Conservation (phyloP, 2,329 filamentous ascomycete species). For the Sporothrix inflata region DNA sequence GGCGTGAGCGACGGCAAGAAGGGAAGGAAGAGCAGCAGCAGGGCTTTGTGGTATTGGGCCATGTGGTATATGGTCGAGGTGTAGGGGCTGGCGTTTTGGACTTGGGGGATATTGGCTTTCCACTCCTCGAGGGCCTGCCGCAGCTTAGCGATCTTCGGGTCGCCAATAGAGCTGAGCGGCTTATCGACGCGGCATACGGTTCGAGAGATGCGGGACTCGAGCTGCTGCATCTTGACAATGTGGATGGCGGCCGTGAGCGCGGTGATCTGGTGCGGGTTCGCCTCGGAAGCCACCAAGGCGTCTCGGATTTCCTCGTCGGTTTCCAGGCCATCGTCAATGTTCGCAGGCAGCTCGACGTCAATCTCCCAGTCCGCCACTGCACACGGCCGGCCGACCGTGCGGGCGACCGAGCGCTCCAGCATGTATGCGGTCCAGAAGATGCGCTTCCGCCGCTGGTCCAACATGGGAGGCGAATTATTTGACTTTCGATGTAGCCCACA, state of each 20-base stretch:
- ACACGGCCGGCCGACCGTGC: constrained; percentile 22
- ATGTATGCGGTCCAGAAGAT: constrained; percentile 28
- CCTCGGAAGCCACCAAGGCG: not conserved
- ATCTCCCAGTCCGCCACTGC: constrained; percentile 23
- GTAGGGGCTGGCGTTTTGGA: constrained; percentile 7
- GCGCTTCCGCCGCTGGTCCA: constrained; percentile 26
- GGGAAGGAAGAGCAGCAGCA: constrained; percentile 24
- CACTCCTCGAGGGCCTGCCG: constrained; percentile 21
- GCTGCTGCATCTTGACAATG: constrained; percentile 23
- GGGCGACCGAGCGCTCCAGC: constrained; percentile 24
- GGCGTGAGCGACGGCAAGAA: constrained; percentile 22
- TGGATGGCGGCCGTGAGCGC: constrained; percentile 27
- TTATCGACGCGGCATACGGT: constrained; percentile 24
- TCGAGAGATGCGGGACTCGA: constrained; percentile 16
- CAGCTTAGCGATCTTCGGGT: constrained; percentile 17
- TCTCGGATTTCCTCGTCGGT: constrained; percentile 17
- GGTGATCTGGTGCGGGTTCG: constrained; percentile 11
- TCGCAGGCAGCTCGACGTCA: constrained; percentile 22
- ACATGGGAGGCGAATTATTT: not conserved
- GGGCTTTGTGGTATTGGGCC: constrained; percentile 25
- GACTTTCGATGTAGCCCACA: constrained; percentile 23
- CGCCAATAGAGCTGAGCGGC: constrained; percentile 11
- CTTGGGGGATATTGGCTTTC: constrained; percentile 18
- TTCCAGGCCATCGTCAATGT: constrained; percentile 23
- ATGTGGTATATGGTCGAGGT: constrained; percentile 20